Base-by-base conservation (phyloP, 2,329 filamentous ascomycete genomes). In the Lasiodiplodia citricola region DNA sequence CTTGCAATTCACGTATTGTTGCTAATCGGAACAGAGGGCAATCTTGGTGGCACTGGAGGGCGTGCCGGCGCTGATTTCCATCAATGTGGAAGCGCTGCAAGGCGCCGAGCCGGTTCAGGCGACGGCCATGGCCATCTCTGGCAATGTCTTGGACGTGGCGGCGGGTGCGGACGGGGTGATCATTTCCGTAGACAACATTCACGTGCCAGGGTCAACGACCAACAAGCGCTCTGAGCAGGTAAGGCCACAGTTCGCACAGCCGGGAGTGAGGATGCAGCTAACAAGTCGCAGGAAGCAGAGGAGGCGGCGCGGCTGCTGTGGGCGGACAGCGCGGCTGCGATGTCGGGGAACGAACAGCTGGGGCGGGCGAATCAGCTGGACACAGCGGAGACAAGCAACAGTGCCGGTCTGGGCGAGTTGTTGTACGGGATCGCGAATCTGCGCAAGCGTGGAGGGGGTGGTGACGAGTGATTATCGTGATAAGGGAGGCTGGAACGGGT, bases 141-240 rank as follows among this genome's bases (percentile, higher is more conserved):
- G 91, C 8, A 93, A 92, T 73, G 86, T 89, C 0, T 85, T 95
- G 4, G 87, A 89, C 74, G 73, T 87, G n/a, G 74, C 80, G 13
- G 75, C 79, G 54, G 68, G 68, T 1, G 54, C 62, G 18, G 66
- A 70, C 28, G 56, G 68, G 47, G 64, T 71, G n/a, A 64, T 87
- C 28, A 80, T 88, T 47, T 87, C 87, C 0, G 77, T 88, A 60
- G 88, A 90, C 73, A 82, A 81, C 50, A 74, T 87, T 66, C 86
- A 87, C 71, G 78, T 83, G 65, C 73, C 83, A 41, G 81, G 82
- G 16, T 87, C 86, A n/a, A 86, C 80, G 4, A 81, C 80, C 38
- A 76, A 79, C 60, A 78, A 74, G 51, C 76, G 75, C 16, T 73
- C 70, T 13, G 72, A 76, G 47, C 71, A 74, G 70, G 78, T 80